Percentiles rank a stretch among this genome's conserved stretches.
phyloP scores from a whole-genome alignment of 495 filamentous ascomycete species.

The Penicillium coprophilum region DNA sequence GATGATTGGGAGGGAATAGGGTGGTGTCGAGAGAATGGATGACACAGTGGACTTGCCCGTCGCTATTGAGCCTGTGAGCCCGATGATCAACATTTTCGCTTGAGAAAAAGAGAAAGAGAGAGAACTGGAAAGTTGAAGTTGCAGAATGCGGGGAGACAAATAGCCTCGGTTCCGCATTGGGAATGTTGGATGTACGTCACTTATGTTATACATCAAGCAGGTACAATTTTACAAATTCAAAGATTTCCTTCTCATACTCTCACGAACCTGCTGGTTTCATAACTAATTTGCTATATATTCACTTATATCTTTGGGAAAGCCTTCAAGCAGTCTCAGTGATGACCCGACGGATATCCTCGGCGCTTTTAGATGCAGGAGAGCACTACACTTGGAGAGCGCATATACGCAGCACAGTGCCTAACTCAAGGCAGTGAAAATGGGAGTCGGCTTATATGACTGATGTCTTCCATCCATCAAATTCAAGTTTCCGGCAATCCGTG shows the following conservation, averaged over 20 bases:
- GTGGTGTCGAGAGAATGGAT: conserved; percentile 69
- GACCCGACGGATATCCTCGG: background rate
- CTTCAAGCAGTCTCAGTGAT: background rate
- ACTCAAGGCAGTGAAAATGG: background rate
- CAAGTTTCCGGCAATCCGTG: conserved; percentile 39
- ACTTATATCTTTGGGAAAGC: background rate
- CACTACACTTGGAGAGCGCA: background rate
- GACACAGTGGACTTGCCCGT: conserved; percentile 98
- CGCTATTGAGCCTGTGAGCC: conserved; percentile 94
- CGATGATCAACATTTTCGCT: conserved; percentile 81
- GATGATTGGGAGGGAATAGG: conserved; percentile 87
- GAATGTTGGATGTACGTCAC: background rate
- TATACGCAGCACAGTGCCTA: background rate
- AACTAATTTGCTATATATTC: conserved; percentile 4
- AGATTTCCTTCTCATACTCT: background rate
- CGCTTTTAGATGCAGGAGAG: background rate
- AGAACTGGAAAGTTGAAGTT: background rate
- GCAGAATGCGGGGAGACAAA: conserved; percentile 22
- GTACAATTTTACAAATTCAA: too few relatives aligned
- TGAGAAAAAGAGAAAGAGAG: background rate
- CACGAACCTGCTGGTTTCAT: background rate
- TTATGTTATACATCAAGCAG: background rate
- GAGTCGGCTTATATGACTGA: background rate
- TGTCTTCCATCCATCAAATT: conserved; percentile 2
- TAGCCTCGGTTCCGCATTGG: conserved; percentile 21